Base-by-base conservation (phyloP, 371 early-diverging fungal genomes). In the Apophysomyces sp. region DNA sequence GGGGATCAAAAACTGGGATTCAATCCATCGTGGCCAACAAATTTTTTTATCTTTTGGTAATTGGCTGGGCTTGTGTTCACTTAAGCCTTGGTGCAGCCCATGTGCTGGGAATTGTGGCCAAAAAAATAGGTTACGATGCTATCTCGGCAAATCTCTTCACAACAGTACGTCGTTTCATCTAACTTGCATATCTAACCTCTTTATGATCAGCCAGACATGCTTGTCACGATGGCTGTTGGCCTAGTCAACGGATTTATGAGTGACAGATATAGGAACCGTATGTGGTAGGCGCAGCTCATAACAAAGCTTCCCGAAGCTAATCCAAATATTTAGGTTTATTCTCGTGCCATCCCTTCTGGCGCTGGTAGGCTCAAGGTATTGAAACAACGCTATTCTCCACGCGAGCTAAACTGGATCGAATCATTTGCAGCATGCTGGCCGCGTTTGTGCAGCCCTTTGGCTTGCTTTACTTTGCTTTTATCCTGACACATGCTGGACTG, bases 51-150 rank as follows among this genome's bases (percentile, higher is more conserved):
- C 62, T 68, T 0, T 77, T 81, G 64, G 64, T 72, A 9, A 24
- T 72, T 26, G 66, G 75, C 12, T 81, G 82, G 82, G 68, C 78
- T 3, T 57, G 65, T 0, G 11, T 76, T 13, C 77, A 78, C 58
- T 52, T 72, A 9, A 65, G 79, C 0, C 34, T 73, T 51, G 79
- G 79, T 5, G 75, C 77, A 3, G 13, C 65, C 9, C 73, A 70
- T 40, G 75, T 76, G 0, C 41, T 81, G 27, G 82, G 82, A 6
- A 77, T 81, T 29, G 74, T 78, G 2, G 67, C 76, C 11, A 81
- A 72, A 36, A 78, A 78, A 57, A 8, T 75, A 2, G 82, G 77
- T 0, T 81, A 66, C 62, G 82, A 77, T 57, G 72, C 82, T n/a
- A 67, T 81, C 18, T 70, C 78, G 21, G 71, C 82, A 1, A 81